phyloP scores from a whole-genome alignment of 164 flowering plant species.

The Warburgia ugandensis region DNA sequence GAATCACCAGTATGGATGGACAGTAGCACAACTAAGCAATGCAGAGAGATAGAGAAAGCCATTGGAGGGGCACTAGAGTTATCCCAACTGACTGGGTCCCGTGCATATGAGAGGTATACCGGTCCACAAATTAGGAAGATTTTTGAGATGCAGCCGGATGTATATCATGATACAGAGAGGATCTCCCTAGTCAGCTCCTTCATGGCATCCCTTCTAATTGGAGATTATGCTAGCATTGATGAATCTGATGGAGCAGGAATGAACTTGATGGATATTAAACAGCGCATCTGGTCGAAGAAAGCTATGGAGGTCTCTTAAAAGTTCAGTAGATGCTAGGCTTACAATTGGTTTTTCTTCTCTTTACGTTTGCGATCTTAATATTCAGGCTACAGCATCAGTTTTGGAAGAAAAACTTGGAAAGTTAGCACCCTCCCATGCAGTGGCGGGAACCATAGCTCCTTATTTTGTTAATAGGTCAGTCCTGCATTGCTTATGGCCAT shows the following conservation, averaged over 20 bases:
- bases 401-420: constrained; percentile 85
- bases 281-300: constrained; percentile 24
- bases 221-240: constrained; percentile 80
- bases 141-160: constrained; percentile 55
- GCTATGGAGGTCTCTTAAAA: constrained; percentile 20
- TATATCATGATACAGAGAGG: constrained; percentile 68
- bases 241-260: constrained; percentile 95
- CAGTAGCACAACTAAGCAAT: constrained; percentile 82
- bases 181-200: constrained; percentile 97
- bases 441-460: constrained; percentile 67
- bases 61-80: constrained; percentile 83
- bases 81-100: constrained; percentile 73
- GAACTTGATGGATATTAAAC: constrained; percentile 76
- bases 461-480: constrained; percentile 80
- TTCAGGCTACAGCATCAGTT: constrained; percentile 86
- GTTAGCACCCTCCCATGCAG: constrained; percentile 84
- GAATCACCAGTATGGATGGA: constrained; percentile 99
- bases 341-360: neutral
- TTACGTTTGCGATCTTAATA: constrained; percentile 3
- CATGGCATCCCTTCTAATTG: constrained; percentile 80
- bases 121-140: constrained; percentile 90
- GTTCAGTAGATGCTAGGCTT: neutral
- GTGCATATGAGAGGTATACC: constrained; percentile 76
- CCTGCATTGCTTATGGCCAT: neutral
- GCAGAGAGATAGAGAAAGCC: constrained; percentile 75